Base-by-base conservation (phyloP, 2,329 filamentous ascomycete genomes). In the Colletotrichum ledebouriae region DNA sequence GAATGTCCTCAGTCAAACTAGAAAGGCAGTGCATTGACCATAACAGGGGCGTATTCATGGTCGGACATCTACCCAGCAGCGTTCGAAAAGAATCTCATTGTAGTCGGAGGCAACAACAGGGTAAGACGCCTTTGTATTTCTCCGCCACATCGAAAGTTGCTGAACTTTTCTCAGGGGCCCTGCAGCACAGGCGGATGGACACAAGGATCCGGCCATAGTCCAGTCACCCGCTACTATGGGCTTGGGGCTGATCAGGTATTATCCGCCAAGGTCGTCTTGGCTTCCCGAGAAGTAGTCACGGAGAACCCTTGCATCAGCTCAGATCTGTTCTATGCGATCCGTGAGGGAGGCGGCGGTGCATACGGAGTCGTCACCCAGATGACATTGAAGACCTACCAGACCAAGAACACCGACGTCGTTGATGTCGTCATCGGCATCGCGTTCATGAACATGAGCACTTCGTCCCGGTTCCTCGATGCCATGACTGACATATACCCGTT, bases 171-270 rank as follows among this genome's bases (percentile, higher is more conserved):
- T 3, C 9, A 69, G 64, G 44, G 73, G 59, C 53, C 70, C 49
- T 5, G 71, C 82, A 13, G 80, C 39, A 66, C 83, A 0, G 87
- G 86, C 10, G 87, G 87, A 1, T 89, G 84, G 70, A 81, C 77
- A 0, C 82, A 85, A 73, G 86, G 85, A 3, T 86, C 85, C n/a
- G 87, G 87, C 0, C 86, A 88, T 70, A 82, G 79, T 0, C 74
- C 80, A 0, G 75, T 88, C 1, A 75, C 73, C 6, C 82, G 81
- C 0, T 73, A 72, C 4, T 83, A 83, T 9, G 77, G 76, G 15
- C 70, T 78, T 12, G 75, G 74, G 0, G 69, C 76, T 0, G 76
- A 78, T 50, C 73, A 72, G 12, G 71, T 78, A 22, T 57, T 73
- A n/a, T 73, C 73, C 10, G 76, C 76, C 12, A 74, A 63, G 1